Percentiles rank a stretch among this genome's conserved stretches.
phyloP scores from a whole-genome alignment of 2,329 filamentous ascomycete genomes.

The Sporothrix protearum region DNA sequence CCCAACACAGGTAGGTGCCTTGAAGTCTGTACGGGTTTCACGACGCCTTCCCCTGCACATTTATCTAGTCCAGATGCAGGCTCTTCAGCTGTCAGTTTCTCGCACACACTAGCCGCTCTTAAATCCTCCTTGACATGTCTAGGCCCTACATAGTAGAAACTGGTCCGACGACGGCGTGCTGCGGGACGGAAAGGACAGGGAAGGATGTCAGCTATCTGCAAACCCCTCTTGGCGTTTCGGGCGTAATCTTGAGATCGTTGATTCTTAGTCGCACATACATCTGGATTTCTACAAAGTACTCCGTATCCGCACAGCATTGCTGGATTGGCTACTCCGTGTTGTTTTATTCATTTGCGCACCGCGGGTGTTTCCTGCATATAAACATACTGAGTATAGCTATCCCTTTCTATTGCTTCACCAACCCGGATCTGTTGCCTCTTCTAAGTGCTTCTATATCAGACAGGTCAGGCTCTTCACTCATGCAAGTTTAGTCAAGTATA shows the following conservation, averaged over 20 bases:
- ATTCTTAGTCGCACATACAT: too few species aligned
- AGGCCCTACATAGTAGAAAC: not conserved
- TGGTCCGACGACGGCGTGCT: not conserved
- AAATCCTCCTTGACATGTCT: not conserved
- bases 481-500: not conserved
- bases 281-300: not conserved
- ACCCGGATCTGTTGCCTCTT: not conserved
- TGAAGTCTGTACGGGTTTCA: not conserved
- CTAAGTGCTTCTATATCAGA: slow-evolving; percentile 1
- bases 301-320: too few species aligned
- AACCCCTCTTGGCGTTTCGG: not conserved
- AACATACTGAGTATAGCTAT: not conserved
- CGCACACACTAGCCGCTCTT: not conserved
- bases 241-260: not conserved
- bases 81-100: not conserved
- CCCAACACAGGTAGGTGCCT: not conserved
- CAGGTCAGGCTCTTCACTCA: not conserved
- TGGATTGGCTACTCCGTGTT: not conserved
- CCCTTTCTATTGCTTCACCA: not conserved
- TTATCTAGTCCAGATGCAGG: not conserved
- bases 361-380: not conserved
- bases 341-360: not conserved
- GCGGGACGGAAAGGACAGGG: not conserved
- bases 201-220: not conserved
- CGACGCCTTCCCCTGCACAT: not conserved